These are phyloP conservation scores for Globisporangium mamillatum DNA, from an alignment of 352 stramenopile genomes.

Conservation along the genomic window DNA sequence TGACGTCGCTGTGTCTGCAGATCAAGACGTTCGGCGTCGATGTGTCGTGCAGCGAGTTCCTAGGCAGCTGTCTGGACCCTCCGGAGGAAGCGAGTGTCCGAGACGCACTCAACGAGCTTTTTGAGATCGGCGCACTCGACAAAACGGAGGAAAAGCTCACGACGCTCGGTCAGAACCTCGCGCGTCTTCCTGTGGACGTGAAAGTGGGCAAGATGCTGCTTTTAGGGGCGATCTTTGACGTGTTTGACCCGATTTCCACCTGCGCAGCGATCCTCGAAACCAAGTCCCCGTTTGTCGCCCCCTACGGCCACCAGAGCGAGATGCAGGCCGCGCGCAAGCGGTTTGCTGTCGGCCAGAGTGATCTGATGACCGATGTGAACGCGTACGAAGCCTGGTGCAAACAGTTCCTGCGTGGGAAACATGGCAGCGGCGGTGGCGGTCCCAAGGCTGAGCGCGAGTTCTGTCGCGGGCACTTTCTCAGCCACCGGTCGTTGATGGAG, in stretches of 20 bases:
- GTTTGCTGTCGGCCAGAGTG: conserved; percentile 58
- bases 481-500: conserved; percentile 49
- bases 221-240: conserved; percentile 92
- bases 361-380: conserved; percentile 77
- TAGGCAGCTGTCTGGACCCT: conserved; percentile 91
- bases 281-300: conserved; percentile 80
- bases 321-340: conserved; percentile 60
- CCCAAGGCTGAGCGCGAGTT: conserved; percentile 56
- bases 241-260: conserved; percentile 65
- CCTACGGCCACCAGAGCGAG: conserved; percentile 63
- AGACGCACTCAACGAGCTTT: conserved; percentile 90
- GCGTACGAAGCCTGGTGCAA: conserved; percentile 63
- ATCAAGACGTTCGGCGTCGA: conserved; percentile 89
- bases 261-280: conserved; percentile 76
- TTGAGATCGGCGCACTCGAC: conserved; percentile 85
- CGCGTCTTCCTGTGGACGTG: conserved; percentile 94
- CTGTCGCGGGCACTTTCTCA: conserved; percentile 69
- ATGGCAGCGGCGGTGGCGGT: background rate
- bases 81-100: conserved; percentile 84
- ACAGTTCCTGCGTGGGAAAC: conserved; percentile 16
- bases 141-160: conserved; percentile 82
- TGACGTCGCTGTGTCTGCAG: conserved; percentile 95
- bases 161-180: conserved; percentile 90
- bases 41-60: conserved; percentile 78
- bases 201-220: conserved; percentile 97